Evolutionary conservation across 2,329 filamentous ascomycete species (phyloP).

Genomic region (Xylaria digitata): DNA sequence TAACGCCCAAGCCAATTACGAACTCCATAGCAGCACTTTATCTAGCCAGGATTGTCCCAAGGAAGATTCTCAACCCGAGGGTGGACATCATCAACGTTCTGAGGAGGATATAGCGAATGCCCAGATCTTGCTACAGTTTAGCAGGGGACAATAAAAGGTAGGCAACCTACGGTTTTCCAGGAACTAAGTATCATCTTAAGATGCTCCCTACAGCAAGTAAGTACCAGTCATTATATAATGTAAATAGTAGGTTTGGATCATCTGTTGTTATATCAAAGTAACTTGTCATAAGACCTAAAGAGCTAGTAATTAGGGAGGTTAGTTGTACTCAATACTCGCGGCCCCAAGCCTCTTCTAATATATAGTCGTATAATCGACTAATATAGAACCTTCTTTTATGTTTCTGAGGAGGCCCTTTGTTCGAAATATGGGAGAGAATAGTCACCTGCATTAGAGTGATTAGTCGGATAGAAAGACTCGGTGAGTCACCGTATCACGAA

Average conservation of each 20-base stretch:
- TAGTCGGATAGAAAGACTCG: neutral
- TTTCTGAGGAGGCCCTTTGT: neutral
- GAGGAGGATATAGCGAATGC: neutral
- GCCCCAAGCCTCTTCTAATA: no score
- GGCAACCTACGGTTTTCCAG: no score
- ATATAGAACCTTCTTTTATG: neutral
- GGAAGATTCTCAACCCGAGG: neutral
- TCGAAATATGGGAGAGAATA: neutral
- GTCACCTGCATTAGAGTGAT: neutral
- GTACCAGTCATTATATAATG: no score
- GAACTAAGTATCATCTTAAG: no score
- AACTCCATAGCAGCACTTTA: no score
- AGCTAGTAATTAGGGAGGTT: no score
- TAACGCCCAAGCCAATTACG: neutral
- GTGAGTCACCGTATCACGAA: slow-evolving; percentile 5
- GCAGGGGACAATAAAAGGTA: no score
- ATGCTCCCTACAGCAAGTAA: no score
- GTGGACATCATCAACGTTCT: neutral
- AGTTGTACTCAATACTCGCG: no score
- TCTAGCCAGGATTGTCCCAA: neutral
- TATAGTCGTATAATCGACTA: neutral
- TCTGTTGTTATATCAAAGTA: no score
- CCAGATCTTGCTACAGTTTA: neutral
- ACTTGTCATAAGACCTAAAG: no score
- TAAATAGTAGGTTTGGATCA: no score